These are phyloP conservation scores for Botryotinia convoluta DNA, from an alignment of 2,329 filamentous ascomycete genomes.

Conservation along the genomic window DNA sequence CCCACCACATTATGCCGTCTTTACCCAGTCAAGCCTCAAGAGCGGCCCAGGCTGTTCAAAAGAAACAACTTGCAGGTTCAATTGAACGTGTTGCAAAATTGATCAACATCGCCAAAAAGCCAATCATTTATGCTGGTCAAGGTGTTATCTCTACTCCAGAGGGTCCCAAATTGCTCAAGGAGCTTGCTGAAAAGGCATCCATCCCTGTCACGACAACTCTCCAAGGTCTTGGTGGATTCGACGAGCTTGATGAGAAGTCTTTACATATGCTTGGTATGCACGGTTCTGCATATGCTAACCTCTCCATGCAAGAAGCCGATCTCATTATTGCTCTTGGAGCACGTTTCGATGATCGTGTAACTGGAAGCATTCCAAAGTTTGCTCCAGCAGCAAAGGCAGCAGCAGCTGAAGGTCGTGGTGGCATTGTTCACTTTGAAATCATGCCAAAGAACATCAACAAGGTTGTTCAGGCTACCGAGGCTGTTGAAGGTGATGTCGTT, in stretches of 20 bases:
- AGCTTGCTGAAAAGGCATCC: constrained; percentile 83
- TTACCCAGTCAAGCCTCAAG: constrained; percentile 84
- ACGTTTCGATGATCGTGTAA: constrained; percentile 96
- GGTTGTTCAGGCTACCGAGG: constrained; percentile 93
- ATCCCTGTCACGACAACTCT: constrained; percentile 96
- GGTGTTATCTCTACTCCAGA: constrained; percentile 79
- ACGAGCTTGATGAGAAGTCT: constrained; percentile 90
- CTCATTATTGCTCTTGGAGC: constrained; percentile 91
- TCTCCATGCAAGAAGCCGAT: constrained; percentile 96
- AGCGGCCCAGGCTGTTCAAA: constrained; percentile 70
- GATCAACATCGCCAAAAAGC: constrained; percentile 88
- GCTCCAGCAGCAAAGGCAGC: constrained; percentile 84
- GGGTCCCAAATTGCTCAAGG: constrained; percentile 74
- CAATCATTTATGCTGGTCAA: constrained; percentile 91
- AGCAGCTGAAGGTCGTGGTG: constrained; percentile 79
- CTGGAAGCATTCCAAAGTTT: constrained; percentile 76
- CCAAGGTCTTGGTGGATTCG: constrained; percentile 86
- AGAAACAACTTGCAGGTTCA: constrained; percentile 69
- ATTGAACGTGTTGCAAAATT: constrained; percentile 76
- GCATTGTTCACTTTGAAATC: constrained; percentile 96
- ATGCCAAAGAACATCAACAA: constrained; percentile 99
- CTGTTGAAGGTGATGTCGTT: constrained; percentile 88
- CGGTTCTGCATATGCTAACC: constrained; percentile 94
- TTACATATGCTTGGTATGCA: constrained; percentile 99
- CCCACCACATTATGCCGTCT: constrained; percentile 57